phyloP scores from a whole-genome alignment of 768 basidiomycete species.

The Leccinum variicolor region DNA sequence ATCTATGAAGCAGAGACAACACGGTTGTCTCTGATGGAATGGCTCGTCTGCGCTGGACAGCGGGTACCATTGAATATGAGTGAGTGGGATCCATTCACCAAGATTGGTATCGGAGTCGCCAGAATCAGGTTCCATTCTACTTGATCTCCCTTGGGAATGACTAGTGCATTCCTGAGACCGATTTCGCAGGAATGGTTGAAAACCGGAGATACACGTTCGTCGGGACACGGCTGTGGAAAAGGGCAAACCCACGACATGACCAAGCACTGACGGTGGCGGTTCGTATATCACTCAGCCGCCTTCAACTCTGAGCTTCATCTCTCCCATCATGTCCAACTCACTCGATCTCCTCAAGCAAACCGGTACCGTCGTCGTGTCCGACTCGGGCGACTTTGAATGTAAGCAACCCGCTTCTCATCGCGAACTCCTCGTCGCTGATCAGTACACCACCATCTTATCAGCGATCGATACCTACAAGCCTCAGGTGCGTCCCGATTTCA shows the following conservation, averaged over 20 bases:
- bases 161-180: not conserved
- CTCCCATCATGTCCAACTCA: constrained; percentile 68
- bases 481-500: constrained; percentile 47
- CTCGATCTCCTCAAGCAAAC: constrained; percentile 84
- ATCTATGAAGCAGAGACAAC: not conserved
- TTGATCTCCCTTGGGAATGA: not conserved
- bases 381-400: constrained; percentile 96
- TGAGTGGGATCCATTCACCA: too few species aligned
- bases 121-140: too few species aligned
- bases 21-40: constrained; percentile 29
- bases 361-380: constrained; percentile 95
- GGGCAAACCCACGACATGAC: constrained; percentile 5
- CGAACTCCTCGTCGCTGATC: constrained; percentile 24
- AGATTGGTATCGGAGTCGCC: not conserved
- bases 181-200: not conserved
- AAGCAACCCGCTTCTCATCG: constrained; percentile 15
- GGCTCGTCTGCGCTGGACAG: constrained; percentile 33
- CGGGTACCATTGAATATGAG: constrained; percentile 16
- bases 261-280: constrained; percentile 18
- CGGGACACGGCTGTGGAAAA: constrained; percentile 20
- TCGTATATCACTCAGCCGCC: constrained; percentile 16
- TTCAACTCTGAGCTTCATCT: not conserved
- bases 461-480: constrained; percentile 97
- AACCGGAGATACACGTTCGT: constrained; percentile 9
- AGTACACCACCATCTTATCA: constrained; percentile 33